Evolutionary conservation across 345 rosid genomes (phyloP), one percentile per base, ranked within the genome.

Genomic region (Noccaea caerulescens): DNA sequence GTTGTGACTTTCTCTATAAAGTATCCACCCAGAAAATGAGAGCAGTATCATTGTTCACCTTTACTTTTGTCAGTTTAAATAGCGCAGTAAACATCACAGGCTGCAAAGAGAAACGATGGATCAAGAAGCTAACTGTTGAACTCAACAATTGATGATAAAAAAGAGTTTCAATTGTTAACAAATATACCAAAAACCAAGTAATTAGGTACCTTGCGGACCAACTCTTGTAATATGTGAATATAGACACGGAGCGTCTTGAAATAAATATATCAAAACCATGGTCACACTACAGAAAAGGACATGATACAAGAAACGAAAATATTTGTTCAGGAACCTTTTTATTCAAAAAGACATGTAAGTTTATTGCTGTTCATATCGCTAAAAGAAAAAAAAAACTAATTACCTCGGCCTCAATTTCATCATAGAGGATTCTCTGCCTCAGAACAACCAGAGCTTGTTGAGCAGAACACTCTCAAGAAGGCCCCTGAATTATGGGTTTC

Each of bases 351-450:
- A 36, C 36, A 5, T 62, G 41, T 7, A 70, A 12, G 9, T 25
- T 27, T 58, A 63, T 36, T 25, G 59, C 33, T 63, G 45, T 36
- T 16, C 10, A 33, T n/a, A 56, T 20, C n/a, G 18, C n/a, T n/a
- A 20, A 20, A 20, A 20, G 1, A 20, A 20, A 20, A 20, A 20
- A 20, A 20, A 53, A 25, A 47, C 25, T 38, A 42, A 16, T 61
- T 84, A 94, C 99, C 98, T 94, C 99, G 62, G 99, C 98, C 76
- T 94, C 99, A 82, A 91, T 88, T 87, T 94, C 99, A 86, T 94
- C 99, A 72, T 94, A 94, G 68, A 94, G 96, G 80, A 88, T 89
- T 6, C 99, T 90, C 76, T 94, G 98, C 75, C 84, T 91, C 74
- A 94, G 81, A 14, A 77, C 70, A 77, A 84, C 88, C 80, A 94